A percentile compares a stretch with the other conserved stretches of the same genome.
phyloP scores from a whole-genome alignment of 2,329 filamentous ascomycete genomes.

The Aspergillus thermomutatus region DNA sequence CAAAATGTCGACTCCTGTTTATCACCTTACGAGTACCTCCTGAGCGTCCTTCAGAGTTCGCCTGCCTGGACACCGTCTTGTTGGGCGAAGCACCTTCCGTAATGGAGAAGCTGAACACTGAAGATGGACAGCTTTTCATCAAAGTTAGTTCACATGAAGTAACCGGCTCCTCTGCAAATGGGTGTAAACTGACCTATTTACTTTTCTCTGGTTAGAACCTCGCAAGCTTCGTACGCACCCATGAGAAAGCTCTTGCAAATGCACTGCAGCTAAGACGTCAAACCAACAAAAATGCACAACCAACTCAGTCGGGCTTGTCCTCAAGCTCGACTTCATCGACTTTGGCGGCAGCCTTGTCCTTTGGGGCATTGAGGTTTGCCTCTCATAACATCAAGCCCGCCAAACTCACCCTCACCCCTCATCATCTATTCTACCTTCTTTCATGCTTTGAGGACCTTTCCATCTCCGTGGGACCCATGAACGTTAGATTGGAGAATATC shows the following conservation, averaged over 20 bases:
- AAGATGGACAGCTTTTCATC: constrained; percentile 50
- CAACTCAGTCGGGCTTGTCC: constrained; percentile 52
- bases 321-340: constrained; percentile 67
- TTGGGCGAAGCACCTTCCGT: constrained; percentile 28
- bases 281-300: constrained; percentile 64
- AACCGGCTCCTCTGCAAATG: not conserved
- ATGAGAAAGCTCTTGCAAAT: constrained; percentile 96
- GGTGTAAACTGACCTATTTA: constrained; percentile 5
- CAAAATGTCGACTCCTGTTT: constrained; percentile 34
- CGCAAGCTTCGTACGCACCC: constrained; percentile 90
- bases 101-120: constrained; percentile 50
- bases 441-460: constrained; percentile 91
- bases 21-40: constrained; percentile 24
- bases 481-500: constrained; percentile 89
- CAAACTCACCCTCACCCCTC: constrained; percentile 87
- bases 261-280: constrained; percentile 80
- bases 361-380: constrained; percentile 79
- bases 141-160: constrained; percentile 33
- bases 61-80: constrained; percentile 27
- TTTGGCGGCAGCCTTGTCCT: constrained; percentile 79
- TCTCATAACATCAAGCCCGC: constrained; percentile 83
- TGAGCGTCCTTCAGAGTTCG: constrained; percentile 37
- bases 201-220: constrained; percentile 64
- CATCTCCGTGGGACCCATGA: constrained; percentile 92
- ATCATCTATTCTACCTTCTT: constrained; percentile 94